A percentile compares a stretch with the other conserved stretches of the same genome.
phyloP scores from a whole-genome alignment of 83 land plant genomes.

The Picea engelmannii region DNA sequence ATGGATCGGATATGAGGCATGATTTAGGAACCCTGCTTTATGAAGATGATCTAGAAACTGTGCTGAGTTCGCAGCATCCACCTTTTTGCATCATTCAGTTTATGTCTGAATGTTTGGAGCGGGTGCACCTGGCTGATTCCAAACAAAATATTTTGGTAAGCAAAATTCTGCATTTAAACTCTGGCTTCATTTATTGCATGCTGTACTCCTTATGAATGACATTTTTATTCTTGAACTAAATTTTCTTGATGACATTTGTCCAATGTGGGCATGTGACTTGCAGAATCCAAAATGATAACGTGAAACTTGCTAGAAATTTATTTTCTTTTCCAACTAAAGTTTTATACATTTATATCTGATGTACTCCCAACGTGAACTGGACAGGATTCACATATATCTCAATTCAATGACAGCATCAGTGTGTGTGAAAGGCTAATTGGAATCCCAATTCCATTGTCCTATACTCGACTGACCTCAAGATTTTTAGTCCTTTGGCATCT shows the following conservation, averaged over 20 bases:
- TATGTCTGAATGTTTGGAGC: slow-evolving; percentile 67
- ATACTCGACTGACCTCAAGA: slow-evolving; percentile 91
- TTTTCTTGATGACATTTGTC: not conserved
- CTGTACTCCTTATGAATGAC: no score
- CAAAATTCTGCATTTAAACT: not conserved
- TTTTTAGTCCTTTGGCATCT: slow-evolving; percentile 94
- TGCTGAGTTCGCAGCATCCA: slow-evolving; percentile 72
- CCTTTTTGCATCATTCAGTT: slow-evolving; percentile 87
- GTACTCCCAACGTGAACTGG: not conserved
- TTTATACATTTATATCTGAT: not conserved
- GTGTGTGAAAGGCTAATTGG: slow-evolving; percentile 82
- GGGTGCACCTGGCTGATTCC: slow-evolving; percentile 57
- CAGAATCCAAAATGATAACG: not conserved
- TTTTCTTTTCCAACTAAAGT: no score
- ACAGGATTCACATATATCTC: slow-evolving; percentile 73
- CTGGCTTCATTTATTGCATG: no score
- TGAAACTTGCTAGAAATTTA: not conserved
- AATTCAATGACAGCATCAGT: slow-evolving; percentile 70
- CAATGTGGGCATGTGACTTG: not conserved
- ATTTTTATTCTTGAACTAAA: no score
- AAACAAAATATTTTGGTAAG: slow-evolving; percentile 68
- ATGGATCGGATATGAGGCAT: slow-evolving; percentile 62
- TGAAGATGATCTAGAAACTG: slow-evolving; percentile 64
- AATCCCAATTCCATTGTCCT: slow-evolving; percentile 90
- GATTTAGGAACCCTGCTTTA: slow-evolving; percentile 74